Base-by-base conservation (phyloP, 2,329 filamentous ascomycete genomes). In the Periconia sp. region DNA sequence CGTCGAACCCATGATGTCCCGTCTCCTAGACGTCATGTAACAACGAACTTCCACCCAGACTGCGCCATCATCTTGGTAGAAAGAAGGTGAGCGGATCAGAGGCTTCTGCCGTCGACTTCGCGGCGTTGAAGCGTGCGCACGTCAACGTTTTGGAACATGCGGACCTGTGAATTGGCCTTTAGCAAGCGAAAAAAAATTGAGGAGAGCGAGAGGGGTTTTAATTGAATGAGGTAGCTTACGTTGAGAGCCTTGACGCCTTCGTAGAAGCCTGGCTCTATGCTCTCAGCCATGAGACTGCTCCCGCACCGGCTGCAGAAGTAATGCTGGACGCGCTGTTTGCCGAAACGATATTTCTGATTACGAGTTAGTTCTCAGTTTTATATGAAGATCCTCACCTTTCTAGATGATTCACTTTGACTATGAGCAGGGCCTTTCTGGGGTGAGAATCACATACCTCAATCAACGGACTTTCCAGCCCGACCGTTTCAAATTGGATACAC, bases 261-360 rank as follows among this genome's bases (percentile, higher is more conserved):
- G 37, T 59, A 59, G 25, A 63, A 59, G 3, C 59, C 59, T 4
- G 54, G 51, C 36, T 60, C 54, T 19, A 59, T 53, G 26, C 59
- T 58, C 34, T 62, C 48, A 4, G 56, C 56, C 52, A 61, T 59
- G 10, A 66, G 25, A 23, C 52, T 62, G 26, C 52, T 59, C 1
- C 58, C 64, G 36, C 63, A 68, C 4, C 47, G 50, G 12, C 53
- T 54, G 47, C 64, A 68, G 41, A 68, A 67, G 36, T 57, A 65
- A 34, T 66, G 63, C 36, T 55, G 52, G 6, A 66, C 46, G 17
- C 52, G 49, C 23, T 62, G 48, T 35, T 56, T 59, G 33, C 50
- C 56, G 43, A 65, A 68, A 2, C 40, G 43, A 39, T 65, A 66
- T 41, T 57, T 56, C 49, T 59, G 16, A 23, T 3, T 24, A 4